These are phyloP conservation scores for Erythrophleum ivorense DNA, from an alignment of 331 rosid genomes.

Conservation along the genomic window DNA sequence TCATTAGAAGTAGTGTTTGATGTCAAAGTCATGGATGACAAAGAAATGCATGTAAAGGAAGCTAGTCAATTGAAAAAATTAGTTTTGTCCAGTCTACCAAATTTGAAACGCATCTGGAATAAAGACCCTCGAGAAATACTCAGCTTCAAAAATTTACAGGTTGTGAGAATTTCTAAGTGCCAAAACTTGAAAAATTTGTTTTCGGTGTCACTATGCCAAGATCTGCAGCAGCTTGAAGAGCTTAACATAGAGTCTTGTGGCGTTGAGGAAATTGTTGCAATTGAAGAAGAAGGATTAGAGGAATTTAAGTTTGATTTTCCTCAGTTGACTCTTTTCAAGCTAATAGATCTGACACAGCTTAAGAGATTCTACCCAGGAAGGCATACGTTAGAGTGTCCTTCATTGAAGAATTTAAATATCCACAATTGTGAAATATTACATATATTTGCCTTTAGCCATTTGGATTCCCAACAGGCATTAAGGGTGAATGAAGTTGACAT, in stretches of 20 bases:
- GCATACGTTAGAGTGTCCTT: slow-evolving; percentile 42
- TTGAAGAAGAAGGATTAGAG: background rate
- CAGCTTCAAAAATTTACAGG: slow-evolving; percentile 21
- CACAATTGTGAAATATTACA: background rate
- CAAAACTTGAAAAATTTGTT: slow-evolving; percentile 40
- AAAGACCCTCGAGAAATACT: slow-evolving; percentile 21
- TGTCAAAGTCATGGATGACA: background rate
- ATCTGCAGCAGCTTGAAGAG: slow-evolving; percentile 28
- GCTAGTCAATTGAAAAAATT: slow-evolving; percentile 28
- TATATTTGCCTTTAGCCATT: background rate
- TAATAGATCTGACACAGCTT: slow-evolving; percentile 11
- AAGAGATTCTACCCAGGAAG: background rate
- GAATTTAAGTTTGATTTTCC: slow-evolving; percentile 22
- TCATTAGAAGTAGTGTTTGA: slow-evolving; percentile 39
- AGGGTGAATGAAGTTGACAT: background rate
- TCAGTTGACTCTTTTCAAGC: background rate
- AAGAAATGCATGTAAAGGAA: background rate
- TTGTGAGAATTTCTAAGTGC: too few relatives aligned
- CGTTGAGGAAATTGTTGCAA: slow-evolving; percentile 37
- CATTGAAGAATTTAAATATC: slow-evolving; percentile 15
- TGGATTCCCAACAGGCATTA: background rate
- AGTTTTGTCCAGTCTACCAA: slow-evolving; percentile 31
- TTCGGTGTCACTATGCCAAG: slow-evolving; percentile 31
- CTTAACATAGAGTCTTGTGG: slow-evolving; percentile 35
- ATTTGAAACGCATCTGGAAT: slow-evolving; percentile 46